A percentile compares a stretch with the other conserved stretches of the same genome.
These are phyloP conservation scores for Phlyctochytrium planicorne DNA, from an alignment of 192 early-diverging fungal species.

Conservation along the genomic window DNA sequence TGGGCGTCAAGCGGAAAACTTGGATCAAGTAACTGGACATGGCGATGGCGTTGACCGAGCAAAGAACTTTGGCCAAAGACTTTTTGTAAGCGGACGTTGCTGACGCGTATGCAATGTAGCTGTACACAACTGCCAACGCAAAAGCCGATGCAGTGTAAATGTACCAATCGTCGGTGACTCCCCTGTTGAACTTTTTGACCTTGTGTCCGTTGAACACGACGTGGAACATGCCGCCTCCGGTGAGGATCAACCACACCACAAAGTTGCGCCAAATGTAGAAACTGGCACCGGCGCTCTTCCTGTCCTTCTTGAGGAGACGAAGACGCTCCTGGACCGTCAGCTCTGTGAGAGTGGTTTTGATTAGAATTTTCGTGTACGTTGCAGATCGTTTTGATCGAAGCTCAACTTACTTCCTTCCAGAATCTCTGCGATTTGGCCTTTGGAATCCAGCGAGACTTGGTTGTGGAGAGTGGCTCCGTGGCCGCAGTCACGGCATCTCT, in stretches of 20 bases:
- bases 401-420: too few relatives aligned
- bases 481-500: too few relatives aligned
- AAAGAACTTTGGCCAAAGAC: slow-evolving; percentile 11
- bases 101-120: slow-evolving; percentile 15
- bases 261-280: slow-evolving; percentile 26
- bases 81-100: slow-evolving; percentile 15
- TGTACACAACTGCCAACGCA: slow-evolving; percentile 18
- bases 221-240: slow-evolving; percentile 2
- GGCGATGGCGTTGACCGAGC: slow-evolving; percentile 13
- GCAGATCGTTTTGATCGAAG: too few relatives aligned
- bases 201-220: slow-evolving; percentile 14
- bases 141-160: slow-evolving; percentile 18
- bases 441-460: too few relatives aligned
- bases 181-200: slow-evolving; percentile 26
- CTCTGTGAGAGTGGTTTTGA: background rate
- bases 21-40: slow-evolving; percentile 16
- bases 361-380: too few relatives aligned
- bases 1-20: slow-evolving; percentile 18
- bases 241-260: slow-evolving; percentile 17
- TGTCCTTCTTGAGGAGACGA: background rate
- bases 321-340: background rate
- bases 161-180: slow-evolving; percentile 29
- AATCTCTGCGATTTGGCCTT: too few relatives aligned
- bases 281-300: background rate
- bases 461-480: too few relatives aligned